These are phyloP conservation scores for Phialophora chinensis DNA, from an alignment of 2,329 filamentous ascomycete genomes.

Conservation along the genomic window DNA sequence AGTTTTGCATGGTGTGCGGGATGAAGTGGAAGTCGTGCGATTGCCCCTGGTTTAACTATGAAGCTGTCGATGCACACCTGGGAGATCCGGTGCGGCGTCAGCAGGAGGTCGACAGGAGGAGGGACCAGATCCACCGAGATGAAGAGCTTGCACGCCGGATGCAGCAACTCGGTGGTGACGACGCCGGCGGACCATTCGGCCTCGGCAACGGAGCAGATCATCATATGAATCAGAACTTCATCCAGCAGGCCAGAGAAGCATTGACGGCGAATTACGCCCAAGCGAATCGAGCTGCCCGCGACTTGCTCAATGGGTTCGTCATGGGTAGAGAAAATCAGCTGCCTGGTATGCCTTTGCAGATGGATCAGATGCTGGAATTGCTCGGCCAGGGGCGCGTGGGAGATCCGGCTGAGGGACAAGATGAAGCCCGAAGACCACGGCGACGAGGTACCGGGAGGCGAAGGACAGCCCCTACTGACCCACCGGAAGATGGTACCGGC, in stretches of 20 bases:
- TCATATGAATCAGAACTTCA: constrained; percentile 67
- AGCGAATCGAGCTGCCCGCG: constrained; percentile 44
- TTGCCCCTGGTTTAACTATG: constrained; percentile 79
- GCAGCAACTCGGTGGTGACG: constrained; percentile 49
- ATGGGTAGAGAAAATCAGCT: constrained; percentile 38
- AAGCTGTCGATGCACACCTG: constrained; percentile 60
- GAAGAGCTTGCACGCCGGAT: constrained; percentile 60
- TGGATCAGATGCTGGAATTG: constrained; percentile 30
- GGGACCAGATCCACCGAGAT: constrained; percentile 57
- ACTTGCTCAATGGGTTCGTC: constrained; percentile 36
- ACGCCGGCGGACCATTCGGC: constrained; percentile 27
- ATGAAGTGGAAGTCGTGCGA: constrained; percentile 81
- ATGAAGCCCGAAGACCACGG: constrained; percentile 9
- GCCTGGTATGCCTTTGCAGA: constrained; percentile 29
- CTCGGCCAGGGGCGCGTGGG: constrained; percentile 12
- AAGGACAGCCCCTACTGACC: constrained; percentile 43
- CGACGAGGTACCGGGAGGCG: constrained; percentile 38
- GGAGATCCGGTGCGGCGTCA: constrained; percentile 48
- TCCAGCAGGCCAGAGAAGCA: constrained; percentile 46
- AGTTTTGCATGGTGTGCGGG: constrained; percentile 89
- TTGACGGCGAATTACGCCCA: constrained; percentile 44
- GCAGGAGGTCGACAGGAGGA: constrained; percentile 55
- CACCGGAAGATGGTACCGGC: constrained; percentile 50
- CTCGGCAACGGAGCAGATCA: constrained; percentile 42
- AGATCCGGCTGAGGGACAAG: constrained; percentile 25